Base-by-base conservation (phyloP, 177 flowering plant species). In the Telopea speciosissima region DNA sequence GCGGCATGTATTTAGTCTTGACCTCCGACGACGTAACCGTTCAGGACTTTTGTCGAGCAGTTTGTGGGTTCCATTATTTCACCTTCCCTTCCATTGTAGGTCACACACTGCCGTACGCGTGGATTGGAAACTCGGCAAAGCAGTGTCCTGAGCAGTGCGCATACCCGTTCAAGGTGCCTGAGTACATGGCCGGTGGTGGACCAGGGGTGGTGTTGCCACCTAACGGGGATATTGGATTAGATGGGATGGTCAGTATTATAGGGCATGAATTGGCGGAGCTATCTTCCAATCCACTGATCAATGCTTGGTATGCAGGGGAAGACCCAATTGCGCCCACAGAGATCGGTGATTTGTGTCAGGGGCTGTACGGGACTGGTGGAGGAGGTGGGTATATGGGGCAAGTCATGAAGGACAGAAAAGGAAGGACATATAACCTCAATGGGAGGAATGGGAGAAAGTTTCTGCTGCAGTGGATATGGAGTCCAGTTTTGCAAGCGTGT, bases 1-100 rank as follows among this genome's bases (percentile, higher is more conserved):
- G 79, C 78, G 91, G 91, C n/a, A 71, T 86, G 74, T 89, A 83
- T 83, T 79, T 88, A 17, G 65, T 89, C 25, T 79, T 89, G 14
- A 84, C 91, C 1, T 64, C 89, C 5, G 73, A 75, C 3, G 90
- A 88, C 69, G 91, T 89, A 10, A 74, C 82, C n/a, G 66, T 89
- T 54, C 89, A 89, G 76, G 90, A 86, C 17, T 89, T 84, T 74
- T 89, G 93, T 75, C 77, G 88, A 2, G 87, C 88, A 0, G 90
- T 85, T 0, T 89, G 93, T 68, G 93, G 93, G 26, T 88, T 86
- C 73, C 91, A 89, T 66, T 87, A 88, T 82, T 87, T 89, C 83
- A 89, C 93, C 10, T 87, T 86, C 78, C 88, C 90, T 0, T 85
- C 89, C 0, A 67, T 81, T 76, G 91, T 88, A 25, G 93, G 91